These are phyloP conservation scores for Entrophospora sp. DNA, from an alignment of 192 early-diverging fungal genomes.

Conservation along the genomic window DNA sequence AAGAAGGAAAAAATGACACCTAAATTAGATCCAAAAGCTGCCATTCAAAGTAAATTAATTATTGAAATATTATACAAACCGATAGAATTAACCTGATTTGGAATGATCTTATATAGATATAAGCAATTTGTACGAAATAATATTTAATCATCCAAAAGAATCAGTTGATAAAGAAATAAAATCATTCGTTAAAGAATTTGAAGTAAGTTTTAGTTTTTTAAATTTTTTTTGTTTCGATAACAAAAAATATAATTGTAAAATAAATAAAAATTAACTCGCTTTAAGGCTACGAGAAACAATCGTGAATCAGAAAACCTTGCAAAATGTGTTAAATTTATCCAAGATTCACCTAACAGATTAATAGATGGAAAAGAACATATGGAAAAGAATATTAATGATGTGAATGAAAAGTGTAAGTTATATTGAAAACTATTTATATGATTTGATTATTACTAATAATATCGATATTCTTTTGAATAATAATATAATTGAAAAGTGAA, in stretches of 20 bases:
- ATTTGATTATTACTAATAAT: not conserved
- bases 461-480: not conserved
- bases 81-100: too few relatives aligned
- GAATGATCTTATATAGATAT: slow-evolving; percentile 4
- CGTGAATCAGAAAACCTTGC: not conserved
- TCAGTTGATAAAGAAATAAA: slow-evolving; percentile 5
- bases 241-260: too few relatives aligned
- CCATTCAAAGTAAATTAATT: too few relatives aligned
- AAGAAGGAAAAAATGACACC: too few relatives aligned
- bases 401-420: slow-evolving; percentile 5
- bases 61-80: too few relatives aligned
- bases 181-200: slow-evolving; percentile 6
- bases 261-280: too few relatives aligned
- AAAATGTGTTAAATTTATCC: not conserved
- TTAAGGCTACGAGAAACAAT: not conserved
- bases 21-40: too few relatives aligned
- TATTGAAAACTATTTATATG: not conserved
- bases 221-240: not conserved
- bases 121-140: not conserved
- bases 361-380: not conserved
- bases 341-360: slow-evolving; percentile 12
- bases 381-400: not conserved
- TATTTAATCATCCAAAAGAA: slow-evolving; percentile 14
- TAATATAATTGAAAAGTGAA: not conserved
- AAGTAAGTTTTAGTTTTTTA: not conserved